Evolutionary conservation across 768 basidiomycete species (phyloP).

Genomic region (Mycena indigotica): DNA sequence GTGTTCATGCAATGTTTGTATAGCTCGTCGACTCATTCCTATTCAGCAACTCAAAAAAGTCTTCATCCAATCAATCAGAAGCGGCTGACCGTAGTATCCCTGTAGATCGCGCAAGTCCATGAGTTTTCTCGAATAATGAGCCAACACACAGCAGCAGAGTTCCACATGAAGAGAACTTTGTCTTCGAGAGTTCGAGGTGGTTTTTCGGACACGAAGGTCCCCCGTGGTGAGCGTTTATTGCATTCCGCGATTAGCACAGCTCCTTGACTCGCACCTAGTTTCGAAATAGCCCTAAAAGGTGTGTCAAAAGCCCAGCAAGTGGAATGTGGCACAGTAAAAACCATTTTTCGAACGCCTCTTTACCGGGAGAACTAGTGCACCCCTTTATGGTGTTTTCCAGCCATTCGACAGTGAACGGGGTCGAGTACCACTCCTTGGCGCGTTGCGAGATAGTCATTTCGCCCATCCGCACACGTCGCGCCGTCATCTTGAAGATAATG

Average conservation of each 20-base stretch:
- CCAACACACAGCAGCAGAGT: slow-evolving; percentile 3
- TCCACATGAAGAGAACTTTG: slow-evolving; percentile 5
- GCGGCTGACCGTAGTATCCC: slow-evolving; percentile 6
- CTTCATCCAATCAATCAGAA: not conserved
- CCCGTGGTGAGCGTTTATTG: slow-evolving; percentile 5
- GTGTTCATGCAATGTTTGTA: slow-evolving; percentile 3
- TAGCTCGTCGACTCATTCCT: slow-evolving; percentile 4
- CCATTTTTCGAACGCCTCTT: slow-evolving; percentile 11
- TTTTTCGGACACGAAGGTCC: not conserved
- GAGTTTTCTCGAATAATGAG: not conserved
- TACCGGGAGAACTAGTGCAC: slow-evolving; percentile 6
- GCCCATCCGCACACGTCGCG: not conserved
- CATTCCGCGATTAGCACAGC: not conserved
- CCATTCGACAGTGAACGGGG: slow-evolving; percentile 15
- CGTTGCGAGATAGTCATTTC: slow-evolving; percentile 3
- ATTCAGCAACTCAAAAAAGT: not conserved
- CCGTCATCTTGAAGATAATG: not conserved
- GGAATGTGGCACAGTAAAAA: not conserved
- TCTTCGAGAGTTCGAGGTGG: not conserved
- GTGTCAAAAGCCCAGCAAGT: not conserved
- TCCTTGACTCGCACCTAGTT: slow-evolving; percentile 1
- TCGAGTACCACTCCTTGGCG: slow-evolving; percentile 14
- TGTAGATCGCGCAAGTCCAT: not conserved
- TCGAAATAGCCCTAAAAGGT: not conserved
- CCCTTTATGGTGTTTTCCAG: slow-evolving; percentile 14